These are phyloP conservation scores for Picea glauca DNA, from an alignment of 75 land plant species.

Conservation along the genomic window DNA sequence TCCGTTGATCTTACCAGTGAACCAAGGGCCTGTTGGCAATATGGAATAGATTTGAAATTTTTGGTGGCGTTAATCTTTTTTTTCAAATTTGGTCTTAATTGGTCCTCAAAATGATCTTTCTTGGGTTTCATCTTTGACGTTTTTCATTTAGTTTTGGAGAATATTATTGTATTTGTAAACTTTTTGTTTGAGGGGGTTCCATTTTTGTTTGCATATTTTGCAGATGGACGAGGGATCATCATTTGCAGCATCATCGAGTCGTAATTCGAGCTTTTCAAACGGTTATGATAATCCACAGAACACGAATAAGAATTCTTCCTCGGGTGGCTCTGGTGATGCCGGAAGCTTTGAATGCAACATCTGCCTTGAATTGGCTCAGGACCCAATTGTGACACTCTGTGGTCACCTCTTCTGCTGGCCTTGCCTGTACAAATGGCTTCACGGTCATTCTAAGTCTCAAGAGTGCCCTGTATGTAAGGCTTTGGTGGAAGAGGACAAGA, in stretches of 20 bases:
- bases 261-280: conserved; percentile 4
- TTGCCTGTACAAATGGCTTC: conserved; percentile 89
- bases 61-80: no score
- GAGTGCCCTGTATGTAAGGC: conserved; percentile 98
- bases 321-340: conserved; percentile 25
- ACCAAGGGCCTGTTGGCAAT: no score
- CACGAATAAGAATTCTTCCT: neutral
- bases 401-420: conserved; percentile 98
- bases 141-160: no score
- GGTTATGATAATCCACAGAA: neutral
- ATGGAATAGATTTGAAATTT: no score
- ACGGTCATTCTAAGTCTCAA: conserved; percentile 52
- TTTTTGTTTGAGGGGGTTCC: no score
- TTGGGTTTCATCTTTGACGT: no score
- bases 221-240: conserved; percentile 13
- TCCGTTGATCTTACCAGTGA: no score
- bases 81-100: no score
- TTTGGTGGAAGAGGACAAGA: conserved; percentile 69
- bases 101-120: no score
- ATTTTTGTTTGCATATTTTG: no score
- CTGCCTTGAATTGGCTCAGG: conserved; percentile 89
- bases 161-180: no score
- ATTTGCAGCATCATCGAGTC: neutral
- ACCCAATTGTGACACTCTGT: conserved; percentile 89
- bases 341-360: conserved; percentile 92